Evolutionary conservation across 2,329 filamentous ascomycete genomes (phyloP), one percentile per base, ranked within the genome.

Genomic region (Aspergillus tamarii): DNA sequence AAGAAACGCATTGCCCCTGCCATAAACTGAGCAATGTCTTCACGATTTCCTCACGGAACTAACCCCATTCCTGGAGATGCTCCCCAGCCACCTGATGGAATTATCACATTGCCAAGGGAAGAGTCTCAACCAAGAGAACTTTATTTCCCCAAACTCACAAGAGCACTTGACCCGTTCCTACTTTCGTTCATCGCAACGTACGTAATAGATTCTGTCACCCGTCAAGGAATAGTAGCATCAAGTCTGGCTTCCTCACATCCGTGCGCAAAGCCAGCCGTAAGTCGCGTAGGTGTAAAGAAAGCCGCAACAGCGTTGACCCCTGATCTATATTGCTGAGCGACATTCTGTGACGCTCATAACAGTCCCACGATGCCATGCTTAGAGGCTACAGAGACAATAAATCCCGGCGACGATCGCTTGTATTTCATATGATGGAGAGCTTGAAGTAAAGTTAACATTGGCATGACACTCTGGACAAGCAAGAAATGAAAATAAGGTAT

Each of bases 221-320:
- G 74, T n/a, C 74, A 74, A 0, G 79, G 74, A 1, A 75, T 77
- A 63, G 83, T 83, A 41, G 78, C 70, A 1, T 80, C 78, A 54
- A 84, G 70, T 0, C 77, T 77, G 23, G 73, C 70, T 23, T 74
- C 71, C 26, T 70, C 69, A 81, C 81, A 84, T 28, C 67, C 62
- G 10, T 75, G 67, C 1, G 74, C 71, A 60, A 82, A 79, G 2
- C 77, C 74, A 16, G 72, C 73, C 0, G 82, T 79, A 21, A 84
- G 78, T 50, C 79, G 75, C 16, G 82, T 84, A 3, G 81, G 78
- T 0, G 82, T 84, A 12, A 82, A 76, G 70, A 82, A 84, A 1
- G 83, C 82, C 10, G 81, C 82, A n/a, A 84, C 73, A 5, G 78
- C 80, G 66, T 84, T 84, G 21, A 80, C 74, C 14, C 14, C 81